Percentiles rank a stretch among this genome's conserved stretches.
Evolutionary conservation across 2,329 filamentous ascomycete species (phyloP).

Genomic region (Pyricularia sp.): DNA sequence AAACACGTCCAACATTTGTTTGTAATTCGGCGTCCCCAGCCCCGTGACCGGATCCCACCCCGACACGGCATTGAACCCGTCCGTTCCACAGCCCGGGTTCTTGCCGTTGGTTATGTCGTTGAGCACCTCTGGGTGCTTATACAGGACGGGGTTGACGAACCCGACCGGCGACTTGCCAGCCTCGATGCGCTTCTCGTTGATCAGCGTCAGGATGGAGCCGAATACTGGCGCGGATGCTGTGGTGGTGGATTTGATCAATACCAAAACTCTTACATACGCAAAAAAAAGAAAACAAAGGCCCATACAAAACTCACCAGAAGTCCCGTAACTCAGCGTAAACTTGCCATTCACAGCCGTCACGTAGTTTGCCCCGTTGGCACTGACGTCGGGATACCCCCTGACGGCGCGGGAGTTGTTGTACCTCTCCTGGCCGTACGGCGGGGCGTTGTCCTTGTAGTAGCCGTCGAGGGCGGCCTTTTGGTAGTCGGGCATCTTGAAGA

Average conservation of each 20-base stretch:
- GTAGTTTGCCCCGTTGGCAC: slow-evolving; percentile 20
- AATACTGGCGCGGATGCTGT: slow-evolving; percentile 40
- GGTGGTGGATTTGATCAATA: background rate
- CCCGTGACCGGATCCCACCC: slow-evolving; percentile 15
- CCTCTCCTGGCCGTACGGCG: slow-evolving; percentile 29
- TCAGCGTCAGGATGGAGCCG: slow-evolving; percentile 46
- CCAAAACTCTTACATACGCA: background rate
- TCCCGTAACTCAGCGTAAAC: slow-evolving; percentile 36
- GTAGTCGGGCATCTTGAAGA: slow-evolving; percentile 30
- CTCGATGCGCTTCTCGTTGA: slow-evolving; percentile 50
- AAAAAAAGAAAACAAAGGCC: background rate
- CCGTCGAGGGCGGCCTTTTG: slow-evolving; percentile 19
- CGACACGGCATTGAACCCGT: slow-evolving; percentile 15
- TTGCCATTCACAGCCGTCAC: slow-evolving; percentile 31
- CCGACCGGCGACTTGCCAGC: slow-evolving; percentile 29
- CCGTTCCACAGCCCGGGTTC: slow-evolving; percentile 19
- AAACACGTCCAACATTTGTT: slow-evolving; percentile 15
- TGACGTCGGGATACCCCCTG: slow-evolving; percentile 17
- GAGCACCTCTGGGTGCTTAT: slow-evolving; percentile 16
- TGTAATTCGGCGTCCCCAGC: slow-evolving; percentile 14
- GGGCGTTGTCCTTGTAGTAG: slow-evolving; percentile 22
- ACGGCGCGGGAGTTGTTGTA: slow-evolving; percentile 28
- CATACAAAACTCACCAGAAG: slow-evolving; percentile 25
- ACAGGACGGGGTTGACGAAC: slow-evolving; percentile 20
- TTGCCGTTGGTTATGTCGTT: slow-evolving; percentile 16